Evolutionary conservation across 768 basidiomycete genomes (phyloP).

Genomic region (Agaricus subrufescens): DNA sequence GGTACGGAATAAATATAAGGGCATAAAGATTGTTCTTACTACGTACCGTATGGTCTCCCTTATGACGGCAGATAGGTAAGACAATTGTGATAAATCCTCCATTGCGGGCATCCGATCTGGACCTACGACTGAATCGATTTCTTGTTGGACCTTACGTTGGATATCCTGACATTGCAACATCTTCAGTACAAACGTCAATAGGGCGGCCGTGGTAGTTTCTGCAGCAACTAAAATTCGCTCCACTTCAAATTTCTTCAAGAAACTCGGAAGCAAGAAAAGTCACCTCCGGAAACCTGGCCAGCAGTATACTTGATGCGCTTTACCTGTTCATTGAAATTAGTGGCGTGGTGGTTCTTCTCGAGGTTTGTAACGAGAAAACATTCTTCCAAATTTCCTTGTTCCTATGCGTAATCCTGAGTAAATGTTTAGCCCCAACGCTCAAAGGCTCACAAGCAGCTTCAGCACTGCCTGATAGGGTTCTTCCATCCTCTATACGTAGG

Average conservation of each 20-base stretch:
- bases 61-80: slow-evolving; percentile 11
- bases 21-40: too few species aligned
- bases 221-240: not conserved
- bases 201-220: not conserved
- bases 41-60: slow-evolving; percentile 10
- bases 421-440: not conserved
- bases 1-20: not conserved
- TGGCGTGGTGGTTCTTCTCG: not conserved
- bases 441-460: not conserved
- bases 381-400: not conserved
- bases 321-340: not conserved
- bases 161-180: slow-evolving; percentile 10
- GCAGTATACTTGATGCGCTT: not conserved
- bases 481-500: not conserved
- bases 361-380: not conserved
- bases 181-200: slow-evolving; percentile 2
- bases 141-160: slow-evolving; percentile 9
- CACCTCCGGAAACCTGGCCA: slow-evolving; percentile 4
- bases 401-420: not conserved
- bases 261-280: not conserved
- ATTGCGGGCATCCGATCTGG: slow-evolving; percentile 8
- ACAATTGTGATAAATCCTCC: slow-evolving; percentile 2
- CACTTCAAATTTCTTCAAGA: too few species aligned
- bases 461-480: not conserved
- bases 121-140: slow-evolving; percentile 13